Evolutionary conservation across 306 rosid genomes (phyloP).

Genomic region (Cucurbita ficifolia): DNA sequence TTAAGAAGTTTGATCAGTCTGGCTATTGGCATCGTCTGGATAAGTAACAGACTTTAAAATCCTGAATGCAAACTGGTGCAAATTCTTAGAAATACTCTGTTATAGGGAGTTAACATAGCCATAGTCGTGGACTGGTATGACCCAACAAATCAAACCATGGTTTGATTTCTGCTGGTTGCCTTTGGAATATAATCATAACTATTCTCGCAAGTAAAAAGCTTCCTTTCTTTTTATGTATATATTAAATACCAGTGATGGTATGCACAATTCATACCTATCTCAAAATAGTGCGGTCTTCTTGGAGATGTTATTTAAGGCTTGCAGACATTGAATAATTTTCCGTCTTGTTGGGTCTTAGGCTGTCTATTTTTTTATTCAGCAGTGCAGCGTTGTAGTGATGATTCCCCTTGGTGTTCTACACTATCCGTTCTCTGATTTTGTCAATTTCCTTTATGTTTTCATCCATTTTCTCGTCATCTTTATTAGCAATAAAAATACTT

Average conservation of each 20-base stretch:
- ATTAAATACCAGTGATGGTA: neutral
- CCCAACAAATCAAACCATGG: neutral
- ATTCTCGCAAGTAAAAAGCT: neutral
- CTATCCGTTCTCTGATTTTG: neutral
- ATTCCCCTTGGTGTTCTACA: neutral
- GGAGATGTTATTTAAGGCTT: no score
- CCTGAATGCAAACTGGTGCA: neutral
- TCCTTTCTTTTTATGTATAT: neutral
- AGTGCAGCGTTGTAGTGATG: neutral
- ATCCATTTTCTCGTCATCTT: neutral
- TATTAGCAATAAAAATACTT: neutral
- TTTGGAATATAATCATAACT: neutral
- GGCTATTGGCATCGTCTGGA: neutral
- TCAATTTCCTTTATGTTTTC: neutral
- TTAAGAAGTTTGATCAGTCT: neutral
- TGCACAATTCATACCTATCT: neutral
- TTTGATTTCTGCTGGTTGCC: neutral
- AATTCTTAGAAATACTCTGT: neutral
- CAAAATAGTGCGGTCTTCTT: neutral
- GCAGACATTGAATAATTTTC: no score
- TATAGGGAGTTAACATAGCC: conserved; percentile 3
- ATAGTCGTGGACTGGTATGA: neutral
- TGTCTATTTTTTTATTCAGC: neutral
- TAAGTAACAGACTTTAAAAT: neutral
- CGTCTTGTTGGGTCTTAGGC: neutral